Evolutionary conservation across 2,329 filamentous ascomycete genomes (phyloP), one percentile per base, ranked within the genome.

Genomic region (Scytalidium sp.): DNA sequence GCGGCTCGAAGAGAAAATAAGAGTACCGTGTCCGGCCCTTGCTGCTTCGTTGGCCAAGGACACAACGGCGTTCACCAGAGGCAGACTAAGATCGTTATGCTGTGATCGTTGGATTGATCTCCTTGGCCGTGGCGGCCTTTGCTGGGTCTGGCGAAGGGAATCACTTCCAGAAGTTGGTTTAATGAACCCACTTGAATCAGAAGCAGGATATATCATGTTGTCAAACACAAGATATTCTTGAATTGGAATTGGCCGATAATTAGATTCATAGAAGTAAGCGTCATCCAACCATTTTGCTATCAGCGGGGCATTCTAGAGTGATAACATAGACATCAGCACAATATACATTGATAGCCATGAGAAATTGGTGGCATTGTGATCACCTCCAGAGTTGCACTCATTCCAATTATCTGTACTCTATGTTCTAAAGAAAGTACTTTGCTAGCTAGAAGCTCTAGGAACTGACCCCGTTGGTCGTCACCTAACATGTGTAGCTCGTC

Each of bases 401-500:
- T 91, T 56, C 85, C 87, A 50, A 90, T 71, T 19, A 91, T 83
- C 61, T 91, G 87, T 17, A 88, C 75, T 20, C 75, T 69, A 50
- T 88, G 80, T 21, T 81, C 83, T 19, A 91, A 67, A 50, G 83
- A 79, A n/a, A 90, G 69, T 23, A 91, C 62, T 61, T 91, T 91
- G 3, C 86, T 87, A 4, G 84, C 82, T 68, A 90, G 81, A 5
- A 91, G 71, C 62, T 92, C 88, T 48, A 91, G 71, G 1, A 91
- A 73, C 62, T 91, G 91, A 3, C 88, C 88, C 11, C 88, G 81
- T 56, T 85, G 79, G 54, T 86, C 84, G 62, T 91, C 88, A 58
- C 90, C 84, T 41, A 91, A 75, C 86, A 92, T 90, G 63, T 92
- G 88, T n/a, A 91, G 70, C 63, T 92, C 88, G 59, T 92, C 88